phyloP scores from a whole-genome alignment of 768 basidiomycete species.

The Tephrocybe rancida region DNA sequence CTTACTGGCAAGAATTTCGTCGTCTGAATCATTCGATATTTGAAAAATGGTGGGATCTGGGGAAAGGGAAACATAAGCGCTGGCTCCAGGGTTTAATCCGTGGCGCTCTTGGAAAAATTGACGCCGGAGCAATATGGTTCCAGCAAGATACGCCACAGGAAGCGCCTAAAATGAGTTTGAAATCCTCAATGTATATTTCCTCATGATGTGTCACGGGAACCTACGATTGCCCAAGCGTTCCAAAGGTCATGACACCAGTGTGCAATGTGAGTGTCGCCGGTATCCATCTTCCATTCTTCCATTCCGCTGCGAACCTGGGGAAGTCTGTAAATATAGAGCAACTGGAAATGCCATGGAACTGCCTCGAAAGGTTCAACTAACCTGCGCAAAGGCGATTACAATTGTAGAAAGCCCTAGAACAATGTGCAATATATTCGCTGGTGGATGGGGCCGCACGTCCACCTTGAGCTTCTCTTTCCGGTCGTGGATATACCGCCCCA shows the following conservation, averaged over 20 bases:
- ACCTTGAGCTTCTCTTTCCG: slow-evolving; percentile 29
- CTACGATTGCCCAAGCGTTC: slow-evolving; percentile 48
- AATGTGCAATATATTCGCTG: slow-evolving; percentile 59
- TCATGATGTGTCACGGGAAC: slow-evolving; percentile 17
- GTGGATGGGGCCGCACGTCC: slow-evolving; percentile 43
- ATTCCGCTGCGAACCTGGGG: slow-evolving; percentile 44
- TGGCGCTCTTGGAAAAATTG: slow-evolving; percentile 43
- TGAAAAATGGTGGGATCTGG: slow-evolving; percentile 12
- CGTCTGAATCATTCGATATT: slow-evolving; percentile 18
- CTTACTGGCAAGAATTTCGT: slow-evolving; percentile 12
- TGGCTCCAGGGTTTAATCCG: slow-evolving; percentile 13
- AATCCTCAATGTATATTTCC: neutral
- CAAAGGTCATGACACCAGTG: slow-evolving; percentile 43
- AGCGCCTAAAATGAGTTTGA: slow-evolving; percentile 31
- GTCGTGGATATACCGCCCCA: slow-evolving; percentile 57
- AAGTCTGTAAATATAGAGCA: too few species aligned
- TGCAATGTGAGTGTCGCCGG: slow-evolving; percentile 35
- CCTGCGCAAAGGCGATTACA: slow-evolving; percentile 54
- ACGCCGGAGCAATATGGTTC: slow-evolving; percentile 42
- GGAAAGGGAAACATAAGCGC: slow-evolving; percentile 28
- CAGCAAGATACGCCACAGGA: slow-evolving; percentile 46
- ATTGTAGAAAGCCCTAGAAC: slow-evolving; percentile 52
- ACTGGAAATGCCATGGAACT: neutral
- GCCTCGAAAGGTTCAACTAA: slow-evolving; percentile 16
- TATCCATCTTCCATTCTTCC: slow-evolving; percentile 42